Conservation (phyloP, 78 protist genomes). For the Ministeria vibrans region DNA sequence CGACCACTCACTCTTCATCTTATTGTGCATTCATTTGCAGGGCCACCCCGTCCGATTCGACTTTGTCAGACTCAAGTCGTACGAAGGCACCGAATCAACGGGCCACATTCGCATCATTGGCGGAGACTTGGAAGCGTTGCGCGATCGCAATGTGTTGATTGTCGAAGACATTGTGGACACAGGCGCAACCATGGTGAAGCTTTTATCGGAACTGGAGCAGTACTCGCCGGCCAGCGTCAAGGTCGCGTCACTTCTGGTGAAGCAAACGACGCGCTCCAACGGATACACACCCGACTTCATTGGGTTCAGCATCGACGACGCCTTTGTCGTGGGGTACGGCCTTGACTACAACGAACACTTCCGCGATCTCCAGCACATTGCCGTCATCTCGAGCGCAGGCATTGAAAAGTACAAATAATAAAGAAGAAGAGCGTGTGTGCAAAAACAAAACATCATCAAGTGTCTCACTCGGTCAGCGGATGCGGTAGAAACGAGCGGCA, state of each 20-base stretch:
- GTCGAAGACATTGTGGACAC: conserved; percentile 5
- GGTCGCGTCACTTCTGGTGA: background rate
- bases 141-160: background rate
- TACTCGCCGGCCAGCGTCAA: background rate
- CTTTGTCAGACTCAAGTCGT: background rate
- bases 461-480: too few relatives aligned
- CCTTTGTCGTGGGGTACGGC: background rate
- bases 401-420: background rate
- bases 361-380: background rate
- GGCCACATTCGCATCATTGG: background rate
- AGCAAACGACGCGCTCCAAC: background rate
- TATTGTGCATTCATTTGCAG: too few relatives aligned
- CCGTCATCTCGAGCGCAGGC: background rate
- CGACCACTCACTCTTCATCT: too few relatives aligned
- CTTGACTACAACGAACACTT: background rate
- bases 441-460: too few relatives aligned
- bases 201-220: background rate
- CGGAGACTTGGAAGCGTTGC: background rate
- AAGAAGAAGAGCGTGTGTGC: background rate
- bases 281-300: background rate
- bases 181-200: background rate
- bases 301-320: background rate
- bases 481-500: too few relatives aligned
- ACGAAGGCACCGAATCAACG: background rate
- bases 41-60: background rate